Percentiles rank a stretch among this genome's conserved stretches.
Conservation (phyloP, 495 filamentous ascomycete species). For the Achaetomiella virescens region DNA sequence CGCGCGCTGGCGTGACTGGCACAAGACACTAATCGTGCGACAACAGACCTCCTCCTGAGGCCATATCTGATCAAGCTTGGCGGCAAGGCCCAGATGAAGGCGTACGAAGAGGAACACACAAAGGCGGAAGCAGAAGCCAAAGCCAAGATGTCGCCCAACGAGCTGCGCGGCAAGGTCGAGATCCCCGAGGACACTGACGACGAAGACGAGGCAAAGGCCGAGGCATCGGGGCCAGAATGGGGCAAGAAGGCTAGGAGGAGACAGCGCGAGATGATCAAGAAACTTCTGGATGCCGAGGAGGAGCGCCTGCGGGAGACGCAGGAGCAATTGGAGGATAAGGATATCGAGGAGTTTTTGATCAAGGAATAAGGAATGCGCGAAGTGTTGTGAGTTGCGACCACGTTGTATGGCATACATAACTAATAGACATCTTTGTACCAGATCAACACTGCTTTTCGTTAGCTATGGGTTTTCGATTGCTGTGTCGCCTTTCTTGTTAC, state of each 20-base stretch:
- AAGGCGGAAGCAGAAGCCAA: conserved; percentile 23
- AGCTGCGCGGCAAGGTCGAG: conserved; percentile 45
- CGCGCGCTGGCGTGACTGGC: background rate
- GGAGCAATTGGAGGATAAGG: conserved; percentile 58
- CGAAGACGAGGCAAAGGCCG: conserved; percentile 30
- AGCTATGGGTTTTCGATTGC: no score
- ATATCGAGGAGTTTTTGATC: conserved; percentile 65
- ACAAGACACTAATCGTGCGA: background rate
- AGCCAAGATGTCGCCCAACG: conserved; percentile 44
- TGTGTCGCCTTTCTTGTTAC: no score
- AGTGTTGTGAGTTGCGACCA: background rate
- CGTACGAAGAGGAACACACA: conserved; percentile 40
- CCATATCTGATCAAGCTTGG: conserved; percentile 54
- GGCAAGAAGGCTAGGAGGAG: conserved; percentile 57
- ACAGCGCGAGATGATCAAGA: conserved; percentile 55
- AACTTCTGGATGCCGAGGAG: conserved; percentile 48
- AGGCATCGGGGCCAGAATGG: conserved; percentile 45
- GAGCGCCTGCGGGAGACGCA: conserved; percentile 35
- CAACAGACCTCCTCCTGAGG: conserved; percentile 56
- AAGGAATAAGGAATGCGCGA: conserved; percentile 26
- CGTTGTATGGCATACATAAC: background rate
- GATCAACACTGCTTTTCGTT: no score
- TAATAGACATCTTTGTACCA: no score
- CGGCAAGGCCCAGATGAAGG: conserved; percentile 36
- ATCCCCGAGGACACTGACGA: conserved; percentile 53